Evolutionary conservation across 371 early-diverging fungal species (phyloP).

Genomic region (Haplosporangium sp.): DNA sequence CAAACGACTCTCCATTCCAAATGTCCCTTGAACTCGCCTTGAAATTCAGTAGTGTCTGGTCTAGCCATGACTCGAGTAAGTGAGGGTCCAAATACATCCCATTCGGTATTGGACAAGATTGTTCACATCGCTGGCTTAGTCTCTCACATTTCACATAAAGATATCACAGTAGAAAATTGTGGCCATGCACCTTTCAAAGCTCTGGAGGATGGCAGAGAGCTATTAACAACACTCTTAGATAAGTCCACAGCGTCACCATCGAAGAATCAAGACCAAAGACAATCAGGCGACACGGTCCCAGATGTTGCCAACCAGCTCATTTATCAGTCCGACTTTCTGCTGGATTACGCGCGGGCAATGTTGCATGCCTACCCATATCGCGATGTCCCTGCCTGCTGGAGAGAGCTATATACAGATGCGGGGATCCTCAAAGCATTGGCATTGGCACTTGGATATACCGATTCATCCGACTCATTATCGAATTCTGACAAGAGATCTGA

Average conservation of each 20-base stretch:
- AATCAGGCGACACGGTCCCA: background rate
- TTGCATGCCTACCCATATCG: slow-evolving; percentile 60
- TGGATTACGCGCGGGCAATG: slow-evolving; percentile 59
- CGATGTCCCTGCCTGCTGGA: slow-evolving; percentile 66
- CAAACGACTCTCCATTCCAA: background rate
- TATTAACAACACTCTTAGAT: slow-evolving; percentile 5
- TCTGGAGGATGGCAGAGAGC: slow-evolving; percentile 16
- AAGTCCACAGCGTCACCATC: no score
- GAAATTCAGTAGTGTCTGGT: slow-evolving; percentile 11
- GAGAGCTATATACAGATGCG: slow-evolving; percentile 67
- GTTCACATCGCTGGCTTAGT: background rate
- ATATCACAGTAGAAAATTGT: slow-evolving; percentile 22
- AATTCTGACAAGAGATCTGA: background rate
- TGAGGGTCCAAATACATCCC: no score
- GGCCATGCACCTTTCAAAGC: slow-evolving; percentile 32
- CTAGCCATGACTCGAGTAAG: slow-evolving; percentile 26
- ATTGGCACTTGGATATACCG: slow-evolving; percentile 13
- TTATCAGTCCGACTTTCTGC: slow-evolving; percentile 30
- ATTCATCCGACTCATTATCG: background rate
- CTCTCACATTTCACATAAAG: slow-evolving; percentile 6
- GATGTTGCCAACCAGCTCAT: slow-evolving; percentile 2
- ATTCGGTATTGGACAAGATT: no score
- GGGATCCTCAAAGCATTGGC: slow-evolving; percentile 59
- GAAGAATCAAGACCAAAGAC: background rate
- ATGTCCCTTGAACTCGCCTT: slow-evolving; percentile 20